Base-by-base conservation (phyloP, 371 early-diverging fungal species). In the Hamiltosporidium tvaerminnensis region DNA sequence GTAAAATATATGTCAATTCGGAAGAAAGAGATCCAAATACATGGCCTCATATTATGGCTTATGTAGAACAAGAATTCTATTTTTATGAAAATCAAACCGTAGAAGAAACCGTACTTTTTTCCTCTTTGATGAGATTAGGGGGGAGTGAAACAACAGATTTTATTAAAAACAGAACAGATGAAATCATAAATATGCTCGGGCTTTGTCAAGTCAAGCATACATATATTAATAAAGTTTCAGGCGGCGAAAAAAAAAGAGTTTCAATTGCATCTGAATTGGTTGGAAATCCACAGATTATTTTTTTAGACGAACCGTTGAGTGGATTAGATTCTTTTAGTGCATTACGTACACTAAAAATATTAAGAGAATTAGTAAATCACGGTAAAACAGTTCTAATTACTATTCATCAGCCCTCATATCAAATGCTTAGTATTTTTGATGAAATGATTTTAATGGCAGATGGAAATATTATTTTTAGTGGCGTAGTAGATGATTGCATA, bases 281-380 rank as follows among this genome's bases (percentile, higher is more conserved):
- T 31, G 68, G 74, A 10, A 64, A 67, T 64, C 77, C 78, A 39
- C 50, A 53, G 0, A 64, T 74, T 49, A 10, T 76, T 30, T 75
- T 86, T 67, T 84, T 87, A 82, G 89, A 90, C 66, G 87, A 86
- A 36, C 84, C 86, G 7, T 87, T 87, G 0, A 83, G 85, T 64
- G 90, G 91, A 60, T 79, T 92, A 30, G 93, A 92, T 77, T 83
- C 87, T 9, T 84, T 87, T 39, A 87, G 86, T 23, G 88, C 91
- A 14, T 78, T 86, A 0, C 86, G 86, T 69, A 85, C 85, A 61
- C 79, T 83, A 34, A 78, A 82, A 37, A 82, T 83, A 2, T 73
- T 87, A 0, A 81, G 84, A 54, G 82, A 85, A 48, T 76, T 83
- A 71, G 83, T 84, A 5, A 68, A 82, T 4, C 63, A 80, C 35